Evolutionary conservation across 2,329 filamentous ascomycete genomes (phyloP).

Genomic region (Pseudogymnoascus destructans): DNA sequence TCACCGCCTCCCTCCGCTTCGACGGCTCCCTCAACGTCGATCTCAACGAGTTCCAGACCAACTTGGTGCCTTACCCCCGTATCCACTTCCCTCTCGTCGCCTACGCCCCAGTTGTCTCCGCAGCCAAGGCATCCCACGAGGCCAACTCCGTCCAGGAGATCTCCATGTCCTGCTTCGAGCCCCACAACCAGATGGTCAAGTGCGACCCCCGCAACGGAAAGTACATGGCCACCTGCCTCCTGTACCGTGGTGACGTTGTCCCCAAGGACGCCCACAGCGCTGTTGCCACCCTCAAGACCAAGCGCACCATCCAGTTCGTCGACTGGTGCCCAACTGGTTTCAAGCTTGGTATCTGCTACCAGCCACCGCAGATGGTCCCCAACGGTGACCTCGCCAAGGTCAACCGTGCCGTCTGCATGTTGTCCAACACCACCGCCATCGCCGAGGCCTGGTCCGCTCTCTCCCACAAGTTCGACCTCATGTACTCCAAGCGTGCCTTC

Average conservation of each 20-base stretch:
- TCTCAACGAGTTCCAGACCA: slow-evolving; percentile 99
- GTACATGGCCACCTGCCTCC: slow-evolving; percentile 97
- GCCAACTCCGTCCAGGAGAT: slow-evolving; percentile 97
- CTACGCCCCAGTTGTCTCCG: slow-evolving; percentile 87
- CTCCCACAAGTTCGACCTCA: slow-evolving; percentile 97
- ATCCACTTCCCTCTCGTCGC: slow-evolving; percentile 99
- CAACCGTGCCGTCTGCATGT: slow-evolving; percentile 97
- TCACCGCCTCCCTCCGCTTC: slow-evolving; percentile 95
- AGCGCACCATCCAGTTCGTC: slow-evolving; percentile 97
- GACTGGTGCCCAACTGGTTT: slow-evolving; percentile 99
- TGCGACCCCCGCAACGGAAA: slow-evolving; percentile 97
- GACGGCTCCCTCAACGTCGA: slow-evolving; percentile 98
- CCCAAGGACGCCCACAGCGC: slow-evolving; percentile 89
- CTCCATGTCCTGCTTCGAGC: slow-evolving; percentile 98
- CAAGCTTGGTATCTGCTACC: slow-evolving; percentile 99
- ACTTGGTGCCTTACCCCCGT: slow-evolving; percentile 95
- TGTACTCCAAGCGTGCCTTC: slow-evolving; percentile 99
- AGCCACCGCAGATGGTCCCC: slow-evolving; percentile 88
- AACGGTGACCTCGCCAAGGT: slow-evolving; percentile 97
- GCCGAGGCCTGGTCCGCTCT: slow-evolving; percentile 95
- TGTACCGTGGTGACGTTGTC: slow-evolving; percentile 97
- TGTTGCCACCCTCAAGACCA: slow-evolving; percentile 95
- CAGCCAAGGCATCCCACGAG: slow-evolving; percentile 92
- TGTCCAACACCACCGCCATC: slow-evolving; percentile 97
- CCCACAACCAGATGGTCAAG: slow-evolving; percentile 99